These are phyloP conservation scores for Porpolomopsis calyptriformis DNA, from an alignment of 768 basidiomycete genomes.

Conservation along the genomic window DNA sequence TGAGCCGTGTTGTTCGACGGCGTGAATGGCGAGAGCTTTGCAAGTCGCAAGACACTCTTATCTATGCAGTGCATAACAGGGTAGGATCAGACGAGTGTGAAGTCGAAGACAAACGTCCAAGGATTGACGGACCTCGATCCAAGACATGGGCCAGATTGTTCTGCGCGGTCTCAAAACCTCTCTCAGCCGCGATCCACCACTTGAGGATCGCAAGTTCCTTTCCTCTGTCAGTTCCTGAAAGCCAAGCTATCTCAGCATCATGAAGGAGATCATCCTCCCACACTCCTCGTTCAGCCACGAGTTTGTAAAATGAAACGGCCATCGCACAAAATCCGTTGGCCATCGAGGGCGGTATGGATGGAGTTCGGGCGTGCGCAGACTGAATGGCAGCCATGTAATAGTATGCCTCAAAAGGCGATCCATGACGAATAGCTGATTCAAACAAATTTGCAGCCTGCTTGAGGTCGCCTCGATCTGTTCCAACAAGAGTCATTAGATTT, in stretches of 20 bases:
- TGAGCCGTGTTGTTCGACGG: constrained; percentile 76
- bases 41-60: constrained; percentile 55
- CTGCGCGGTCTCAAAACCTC: constrained; percentile 86
- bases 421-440: constrained; percentile 74
- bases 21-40: constrained; percentile 56
- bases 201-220: constrained; percentile 79
- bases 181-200: constrained; percentile 93
- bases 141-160: constrained; percentile 90
- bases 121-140: constrained; percentile 62
- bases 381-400: constrained; percentile 87
- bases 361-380: constrained; percentile 40
- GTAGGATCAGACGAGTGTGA: background rate
- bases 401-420: constrained; percentile 90
- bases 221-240: constrained; percentile 55
- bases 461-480: constrained; percentile 58
- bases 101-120: background rate
- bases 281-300: constrained; percentile 84
- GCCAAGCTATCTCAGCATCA: constrained; percentile 74
- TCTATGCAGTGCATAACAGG: constrained; percentile 31
- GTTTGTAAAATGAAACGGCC: constrained; percentile 88
- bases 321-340: constrained; percentile 74
- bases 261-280: constrained; percentile 73
- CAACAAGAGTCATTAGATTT: constrained; percentile 6
- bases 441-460: constrained; percentile 60
- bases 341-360: constrained; percentile 34